Base-by-base conservation (phyloP, 2,329 filamentous ascomycete species). In the Fusarium sp. region DNA sequence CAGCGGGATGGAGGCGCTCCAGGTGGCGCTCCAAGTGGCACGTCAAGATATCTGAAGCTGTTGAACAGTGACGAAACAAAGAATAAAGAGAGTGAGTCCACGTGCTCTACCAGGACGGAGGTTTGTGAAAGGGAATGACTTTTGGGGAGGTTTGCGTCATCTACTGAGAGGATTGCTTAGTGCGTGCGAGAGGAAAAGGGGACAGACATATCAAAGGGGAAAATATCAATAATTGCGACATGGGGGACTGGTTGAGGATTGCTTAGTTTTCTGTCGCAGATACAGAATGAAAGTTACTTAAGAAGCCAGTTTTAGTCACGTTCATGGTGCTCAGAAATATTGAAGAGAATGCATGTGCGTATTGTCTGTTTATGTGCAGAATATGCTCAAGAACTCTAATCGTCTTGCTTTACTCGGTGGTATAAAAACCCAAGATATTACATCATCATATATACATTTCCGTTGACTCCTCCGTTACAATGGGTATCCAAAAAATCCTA, bases 401-500 rank as follows among this genome's bases (percentile, higher is more conserved):
- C 49, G 64, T 52, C 47, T 54, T 57, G 48, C 66, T 64, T 63
- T 49, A 32, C 48, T 70, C 50, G 59, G 55, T 67, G 47, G 45
- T 68, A 56, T 33, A 19, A 39, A 63, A 67, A 51, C 51, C 45
- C 20, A 26, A 58, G 53, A 43, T 66, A 66, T 69, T 69, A 67
- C 40, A 69, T 62, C 39, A 53, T 46, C 56, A 69, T 62, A 69
- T 62, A 54, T 62, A 57, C 50, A 64, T n/a, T 50, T 50, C 41
- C 56, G 54, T 45, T 60, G 56, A 48, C 50, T 67, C 62, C 56
- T 56, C 46, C 53, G 60, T 55, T 56, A 35, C 13, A 44, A 56
- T 64, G 65, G 71, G 71, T 73, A 74, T 73, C 55, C 58, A 37
- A 49, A 47, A 47, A 50, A 62, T 53, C 50, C 40, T 68, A 50